Evolutionary conservation across 2,329 filamentous ascomycete species (phyloP).

Genomic region (Lachnellula suecica): DNA sequence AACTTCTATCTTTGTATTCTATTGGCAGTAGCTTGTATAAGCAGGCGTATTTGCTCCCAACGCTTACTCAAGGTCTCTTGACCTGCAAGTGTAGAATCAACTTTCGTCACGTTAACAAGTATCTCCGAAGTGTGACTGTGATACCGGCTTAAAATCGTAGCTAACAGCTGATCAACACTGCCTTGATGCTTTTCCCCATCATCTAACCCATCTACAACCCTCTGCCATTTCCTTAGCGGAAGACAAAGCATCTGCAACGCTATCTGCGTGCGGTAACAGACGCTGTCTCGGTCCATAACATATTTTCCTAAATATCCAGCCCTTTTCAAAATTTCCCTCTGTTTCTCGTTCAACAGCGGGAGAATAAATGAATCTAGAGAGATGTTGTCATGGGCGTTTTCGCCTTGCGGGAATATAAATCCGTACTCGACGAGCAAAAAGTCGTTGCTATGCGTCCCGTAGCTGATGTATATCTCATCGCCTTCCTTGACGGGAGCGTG

Average conservation of each 20-base stretch:
- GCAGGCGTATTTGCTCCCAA: slow-evolving; percentile 24
- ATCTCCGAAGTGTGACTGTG: neutral
- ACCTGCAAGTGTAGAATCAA: slow-evolving; percentile 14
- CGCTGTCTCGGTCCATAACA: slow-evolving; percentile 46
- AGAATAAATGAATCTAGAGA: slow-evolving; percentile 29
- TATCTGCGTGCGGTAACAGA: slow-evolving; percentile 57
- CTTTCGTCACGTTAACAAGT: neutral
- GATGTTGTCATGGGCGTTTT: slow-evolving; percentile 30
- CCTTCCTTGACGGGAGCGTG: slow-evolving; percentile 49
- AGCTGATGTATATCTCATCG: slow-evolving; percentile 68
- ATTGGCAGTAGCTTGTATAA: slow-evolving; percentile 17
- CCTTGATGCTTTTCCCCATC: neutral
- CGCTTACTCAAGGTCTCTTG: slow-evolving; percentile 21
- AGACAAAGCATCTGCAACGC: slow-evolving; percentile 44
- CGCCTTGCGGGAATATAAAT: slow-evolving; percentile 32
- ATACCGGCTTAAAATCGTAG: neutral
- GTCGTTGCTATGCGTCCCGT: slow-evolving; percentile 71
- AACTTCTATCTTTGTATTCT: slow-evolving; percentile 15
- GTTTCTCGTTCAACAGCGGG: slow-evolving; percentile 24
- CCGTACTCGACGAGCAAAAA: slow-evolving; percentile 67
- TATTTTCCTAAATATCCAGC: slow-evolving; percentile 51
- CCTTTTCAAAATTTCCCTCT: slow-evolving; percentile 42
- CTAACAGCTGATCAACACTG: slow-evolving; percentile 1
- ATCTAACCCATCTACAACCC: slow-evolving; percentile 35
- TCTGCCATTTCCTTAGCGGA: slow-evolving; percentile 38